Evolutionary conservation across 352 stramenopile species (phyloP).

Genomic region (Pythium diclinum): DNA sequence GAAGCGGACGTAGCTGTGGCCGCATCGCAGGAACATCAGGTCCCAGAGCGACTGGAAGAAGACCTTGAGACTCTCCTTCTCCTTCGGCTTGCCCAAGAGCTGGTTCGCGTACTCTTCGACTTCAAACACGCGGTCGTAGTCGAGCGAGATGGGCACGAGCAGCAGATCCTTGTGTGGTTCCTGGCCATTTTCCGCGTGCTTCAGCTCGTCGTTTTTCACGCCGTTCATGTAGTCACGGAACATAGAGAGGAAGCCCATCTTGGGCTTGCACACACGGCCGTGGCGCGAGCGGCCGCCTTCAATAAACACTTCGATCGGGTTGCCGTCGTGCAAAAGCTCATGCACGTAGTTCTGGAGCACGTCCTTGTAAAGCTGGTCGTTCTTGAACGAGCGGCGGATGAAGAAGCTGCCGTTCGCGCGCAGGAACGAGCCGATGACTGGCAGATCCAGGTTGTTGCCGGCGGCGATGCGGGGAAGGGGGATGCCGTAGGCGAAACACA

Average conservation of each 20-base stretch:
- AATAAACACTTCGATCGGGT: slow-evolving; percentile 87
- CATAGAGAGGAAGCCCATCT: slow-evolving; percentile 72
- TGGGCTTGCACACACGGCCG: slow-evolving; percentile 70
- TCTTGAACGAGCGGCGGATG: slow-evolving; percentile 77
- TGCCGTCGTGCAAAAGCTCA: slow-evolving; percentile 72
- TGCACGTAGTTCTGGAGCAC: slow-evolving; percentile 85
- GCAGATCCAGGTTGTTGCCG: slow-evolving; percentile 86
- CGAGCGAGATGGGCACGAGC: slow-evolving; percentile 83
- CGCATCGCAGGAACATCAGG: slow-evolving; percentile 69
- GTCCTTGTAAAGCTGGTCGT: slow-evolving; percentile 80
- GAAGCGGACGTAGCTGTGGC: slow-evolving; percentile 86
- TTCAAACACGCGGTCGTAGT: slow-evolving; percentile 90
- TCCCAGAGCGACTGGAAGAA: slow-evolving; percentile 75
- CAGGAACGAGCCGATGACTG: slow-evolving; percentile 76
- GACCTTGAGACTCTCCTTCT: slow-evolving; percentile 70
- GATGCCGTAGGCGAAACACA: slow-evolving; percentile 87
- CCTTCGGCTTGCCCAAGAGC: slow-evolving; percentile 81
- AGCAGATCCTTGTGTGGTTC: slow-evolving; percentile 33
- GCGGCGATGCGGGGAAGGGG: slow-evolving; percentile 80
- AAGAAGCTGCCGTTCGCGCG: slow-evolving; percentile 88
- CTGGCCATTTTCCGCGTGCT: slow-evolving; percentile 17
- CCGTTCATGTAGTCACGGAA: slow-evolving; percentile 55
- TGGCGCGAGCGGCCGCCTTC: slow-evolving; percentile 84
- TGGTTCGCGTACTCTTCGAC: slow-evolving; percentile 86
- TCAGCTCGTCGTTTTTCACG: background rate